Evolutionary conservation across 495 filamentous ascomycete genomes (phyloP).

Genomic region (Daldinia bambusicola): DNA sequence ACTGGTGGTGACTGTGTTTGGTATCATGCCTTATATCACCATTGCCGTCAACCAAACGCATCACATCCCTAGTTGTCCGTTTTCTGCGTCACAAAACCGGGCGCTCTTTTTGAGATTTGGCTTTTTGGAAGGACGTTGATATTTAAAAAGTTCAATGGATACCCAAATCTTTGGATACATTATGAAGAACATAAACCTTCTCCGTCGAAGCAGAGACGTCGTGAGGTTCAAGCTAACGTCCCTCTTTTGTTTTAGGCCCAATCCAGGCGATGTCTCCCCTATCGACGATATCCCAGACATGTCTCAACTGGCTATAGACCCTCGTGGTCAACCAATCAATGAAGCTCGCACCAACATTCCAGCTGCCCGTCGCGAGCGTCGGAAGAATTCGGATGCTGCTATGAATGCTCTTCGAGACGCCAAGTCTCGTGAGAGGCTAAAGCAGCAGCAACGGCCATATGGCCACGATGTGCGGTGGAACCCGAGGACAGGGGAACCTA

Average conservation of each 20-base stretch:
- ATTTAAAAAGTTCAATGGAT: slow-evolving; percentile 8
- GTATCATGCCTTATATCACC: slow-evolving; percentile 8
- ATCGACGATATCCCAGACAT: slow-evolving; percentile 61
- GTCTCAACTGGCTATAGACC: slow-evolving; percentile 43
- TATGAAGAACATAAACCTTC: slow-evolving; percentile 15
- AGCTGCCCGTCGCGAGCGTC: slow-evolving; percentile 60
- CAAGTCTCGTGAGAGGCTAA: slow-evolving; percentile 46
- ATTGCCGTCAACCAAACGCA: not conserved
- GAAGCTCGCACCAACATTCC: slow-evolving; percentile 58
- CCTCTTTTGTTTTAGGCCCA: slow-evolving; percentile 39
- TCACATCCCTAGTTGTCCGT: slow-evolving; percentile 9
- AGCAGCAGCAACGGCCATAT: slow-evolving; percentile 44
- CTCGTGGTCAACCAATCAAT: slow-evolving; percentile 30
- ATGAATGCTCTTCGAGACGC: slow-evolving; percentile 46
- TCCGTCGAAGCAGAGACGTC: not conserved
- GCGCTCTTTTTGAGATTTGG: slow-evolving; percentile 10
- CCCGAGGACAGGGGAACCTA: slow-evolving; percentile 62
- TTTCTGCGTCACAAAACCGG: not conserved
- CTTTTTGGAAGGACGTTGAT: slow-evolving; percentile 22
- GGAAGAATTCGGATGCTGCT: slow-evolving; percentile 55
- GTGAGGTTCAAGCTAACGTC: slow-evolving; percentile 39
- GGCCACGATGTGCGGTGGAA: slow-evolving; percentile 56
- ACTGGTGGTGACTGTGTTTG: slow-evolving; percentile 16
- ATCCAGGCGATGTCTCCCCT: slow-evolving; percentile 60
- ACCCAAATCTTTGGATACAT: slow-evolving; percentile 17